These are phyloP conservation scores for Saccharomycopsis schoenii DNA, from an alignment of 805 yeast species.

Conservation along the genomic window DNA sequence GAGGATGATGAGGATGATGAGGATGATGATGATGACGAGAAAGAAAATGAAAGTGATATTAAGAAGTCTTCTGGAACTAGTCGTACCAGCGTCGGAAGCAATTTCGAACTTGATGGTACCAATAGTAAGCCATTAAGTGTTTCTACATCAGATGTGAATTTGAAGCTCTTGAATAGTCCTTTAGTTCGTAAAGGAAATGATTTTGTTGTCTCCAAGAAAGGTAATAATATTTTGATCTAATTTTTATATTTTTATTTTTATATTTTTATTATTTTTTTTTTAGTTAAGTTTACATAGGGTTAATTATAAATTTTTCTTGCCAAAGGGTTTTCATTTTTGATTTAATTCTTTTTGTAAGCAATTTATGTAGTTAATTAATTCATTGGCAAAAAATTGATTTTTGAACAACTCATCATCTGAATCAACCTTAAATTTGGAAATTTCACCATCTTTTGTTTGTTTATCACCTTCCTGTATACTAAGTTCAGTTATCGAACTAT, in stretches of 20 bases:
- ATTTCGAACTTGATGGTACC: not conserved
- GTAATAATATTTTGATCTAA: not conserved
- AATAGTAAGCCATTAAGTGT: constrained; percentile 8
- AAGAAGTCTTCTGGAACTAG: not conserved
- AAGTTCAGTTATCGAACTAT: not conserved
- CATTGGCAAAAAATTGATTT: not conserved
- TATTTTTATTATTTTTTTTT: not conserved
- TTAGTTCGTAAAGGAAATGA: not conserved
- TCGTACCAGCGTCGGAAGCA: not conserved
- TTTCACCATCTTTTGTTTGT: not conserved
- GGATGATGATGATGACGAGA: constrained; percentile 4
- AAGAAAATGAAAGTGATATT: constrained; percentile 2
- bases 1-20: constrained; percentile 4
- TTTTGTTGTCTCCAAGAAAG: not conserved
- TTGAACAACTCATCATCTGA: not conserved
- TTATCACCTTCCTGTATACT: not conserved
- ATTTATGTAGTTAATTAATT: not conserved
- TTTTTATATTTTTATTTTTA: not conserved
- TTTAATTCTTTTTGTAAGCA: not conserved
- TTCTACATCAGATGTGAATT: constrained; percentile 11
- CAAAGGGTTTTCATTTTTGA: not conserved
- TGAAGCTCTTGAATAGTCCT: constrained; percentile 8
- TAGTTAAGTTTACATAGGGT: not conserved
- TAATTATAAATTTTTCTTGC: not conserved
- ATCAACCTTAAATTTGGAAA: not conserved